Evolutionary conservation across 108 stramenopile genomes (phyloP), one percentile per base, ranked within the genome.

Genomic region (Cyclostephanos tholiformis): DNA sequence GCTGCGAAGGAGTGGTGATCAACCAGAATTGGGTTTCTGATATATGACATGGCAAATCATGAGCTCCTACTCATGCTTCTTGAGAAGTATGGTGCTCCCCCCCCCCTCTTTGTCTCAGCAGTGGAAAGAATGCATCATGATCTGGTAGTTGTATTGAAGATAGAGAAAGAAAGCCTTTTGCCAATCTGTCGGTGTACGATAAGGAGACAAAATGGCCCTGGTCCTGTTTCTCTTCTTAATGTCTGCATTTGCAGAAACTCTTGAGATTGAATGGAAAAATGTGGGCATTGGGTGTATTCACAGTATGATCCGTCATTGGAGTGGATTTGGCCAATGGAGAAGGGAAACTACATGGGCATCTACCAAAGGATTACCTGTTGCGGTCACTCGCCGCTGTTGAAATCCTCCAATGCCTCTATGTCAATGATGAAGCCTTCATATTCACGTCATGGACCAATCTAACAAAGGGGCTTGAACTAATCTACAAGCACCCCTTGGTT

Each of bases 211-310:
- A 8, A 27, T 59, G 26, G 22, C 75, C 43, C 67, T 67, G 0
- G 67, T 65, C 0, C 20, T 76, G 14, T 76, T 76, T 59, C 44
- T 68, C 5, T 69, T 76, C 59, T 5, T 76, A 2, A 62, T 76
- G 57, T 48, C 59, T 4, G 67, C n/a, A n/a, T n/a, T n/a, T 1
- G 67, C 67, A 39, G 25, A 38, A n/a, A n/a, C n/a, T n/a, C n/a
- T n/a, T n/a, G n/a, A n/a, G n/a, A n/a, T n/a, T 13, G n/a, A n/a
- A n/a, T 48, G 59, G 14, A 17, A 74, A 27, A 6, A 27, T 36
- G 53, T 29, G 7, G 1, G 51, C n/a, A 58, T 41, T 10, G n/a
- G 9, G 12, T 10, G 41, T 41, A 8, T 41, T 8, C 41, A 41
- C 41, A 41, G 41, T 41, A 4, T 10, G 41, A 41, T 41, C 41